Percentiles rank a stretch among this genome's conserved stretches.
phyloP scores from a whole-genome alignment of 257 asterid genomes.

The Oldenlandia corymbosa region DNA sequence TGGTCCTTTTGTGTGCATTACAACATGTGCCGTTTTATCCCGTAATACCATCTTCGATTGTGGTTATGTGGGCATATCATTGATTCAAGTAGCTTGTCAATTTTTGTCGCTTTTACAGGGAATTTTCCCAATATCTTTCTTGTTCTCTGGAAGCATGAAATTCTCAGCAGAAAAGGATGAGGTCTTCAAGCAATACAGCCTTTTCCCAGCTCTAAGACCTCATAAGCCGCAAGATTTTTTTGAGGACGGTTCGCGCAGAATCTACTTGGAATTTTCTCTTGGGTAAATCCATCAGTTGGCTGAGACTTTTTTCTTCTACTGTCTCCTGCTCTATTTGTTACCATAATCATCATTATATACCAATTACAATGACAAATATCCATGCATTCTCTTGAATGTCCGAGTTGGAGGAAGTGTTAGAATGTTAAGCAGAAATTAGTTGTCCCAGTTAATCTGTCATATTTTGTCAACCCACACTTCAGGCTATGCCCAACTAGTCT shows the following conservation, averaged over 20 bases:
- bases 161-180: slow-evolving; percentile 54
- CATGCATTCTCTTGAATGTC: neutral
- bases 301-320: neutral
- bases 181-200: slow-evolving; percentile 36
- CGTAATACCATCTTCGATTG: neutral
- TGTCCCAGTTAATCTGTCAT: neutral
- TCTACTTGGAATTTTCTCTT: slow-evolving; percentile 63
- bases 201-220: slow-evolving; percentile 50
- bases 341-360: neutral
- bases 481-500: neutral
- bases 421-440: neutral
- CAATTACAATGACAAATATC: too few relatives aligned
- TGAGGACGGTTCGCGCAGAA: slow-evolving; percentile 55
- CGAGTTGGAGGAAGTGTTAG: neutral
- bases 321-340: neutral
- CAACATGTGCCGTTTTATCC: neutral
- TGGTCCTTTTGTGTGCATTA: neutral
- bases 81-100: neutral
- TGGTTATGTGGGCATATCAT: neutral
- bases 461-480: neutral
- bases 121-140: slow-evolving; percentile 59
- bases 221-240: slow-evolving; percentile 29
- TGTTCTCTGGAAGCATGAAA: slow-evolving; percentile 73
- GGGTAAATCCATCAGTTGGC: slow-evolving; percentile 38
- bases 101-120: slow-evolving; percentile 53